A percentile compares a stretch with the other conserved stretches of the same genome.
Conservation (phyloP, 1,284 basidiomycete genomes). For the Lentinula novae-zelandiae region DNA sequence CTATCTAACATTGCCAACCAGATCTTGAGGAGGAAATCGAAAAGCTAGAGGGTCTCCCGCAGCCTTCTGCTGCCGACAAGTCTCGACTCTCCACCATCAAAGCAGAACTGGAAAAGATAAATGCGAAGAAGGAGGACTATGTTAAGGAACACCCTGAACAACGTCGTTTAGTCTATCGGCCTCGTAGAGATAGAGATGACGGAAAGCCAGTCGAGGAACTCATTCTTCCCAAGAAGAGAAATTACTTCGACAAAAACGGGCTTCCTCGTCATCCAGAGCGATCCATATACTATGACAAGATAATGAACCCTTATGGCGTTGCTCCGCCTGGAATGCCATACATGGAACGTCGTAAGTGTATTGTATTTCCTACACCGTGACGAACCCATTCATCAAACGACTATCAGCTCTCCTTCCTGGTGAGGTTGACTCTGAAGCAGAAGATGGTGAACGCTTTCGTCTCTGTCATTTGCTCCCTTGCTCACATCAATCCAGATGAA, state of each 20-base stretch:
- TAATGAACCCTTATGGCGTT: slow-evolving; percentile 94
- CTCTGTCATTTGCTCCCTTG: background rate
- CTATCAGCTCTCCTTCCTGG: slow-evolving; percentile 53
- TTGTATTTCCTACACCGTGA: background rate
- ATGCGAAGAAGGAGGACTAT: slow-evolving; percentile 86
- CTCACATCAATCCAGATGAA: slow-evolving; percentile 11
- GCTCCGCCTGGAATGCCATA: slow-evolving; percentile 97
- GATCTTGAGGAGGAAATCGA: slow-evolving; percentile 71
- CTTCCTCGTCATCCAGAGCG: slow-evolving; percentile 82
- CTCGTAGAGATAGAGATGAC: slow-evolving; percentile 33
- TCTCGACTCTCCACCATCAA: slow-evolving; percentile 63
- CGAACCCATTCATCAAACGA: slow-evolving; percentile 3
- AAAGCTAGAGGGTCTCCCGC: slow-evolving; percentile 48
- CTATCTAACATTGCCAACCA: slow-evolving; percentile 22
- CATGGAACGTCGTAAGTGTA: slow-evolving; percentile 70
- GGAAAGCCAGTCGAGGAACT: slow-evolving; percentile 43
- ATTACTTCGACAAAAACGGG: slow-evolving; percentile 77
- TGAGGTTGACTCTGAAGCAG: slow-evolving; percentile 60
- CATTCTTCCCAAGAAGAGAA: slow-evolving; percentile 47
- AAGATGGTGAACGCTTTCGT: slow-evolving; percentile 32
- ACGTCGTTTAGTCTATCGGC: slow-evolving; percentile 70
- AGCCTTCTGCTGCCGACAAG: slow-evolving; percentile 46
- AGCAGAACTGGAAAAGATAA: slow-evolving; percentile 74
- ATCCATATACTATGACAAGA: slow-evolving; percentile 89
- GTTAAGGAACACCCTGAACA: slow-evolving; percentile 90